Evolutionary conservation across 805 yeast species (phyloP), one percentile per base, ranked within the genome.

Genomic region (Lipomyces anomalus): DNA sequence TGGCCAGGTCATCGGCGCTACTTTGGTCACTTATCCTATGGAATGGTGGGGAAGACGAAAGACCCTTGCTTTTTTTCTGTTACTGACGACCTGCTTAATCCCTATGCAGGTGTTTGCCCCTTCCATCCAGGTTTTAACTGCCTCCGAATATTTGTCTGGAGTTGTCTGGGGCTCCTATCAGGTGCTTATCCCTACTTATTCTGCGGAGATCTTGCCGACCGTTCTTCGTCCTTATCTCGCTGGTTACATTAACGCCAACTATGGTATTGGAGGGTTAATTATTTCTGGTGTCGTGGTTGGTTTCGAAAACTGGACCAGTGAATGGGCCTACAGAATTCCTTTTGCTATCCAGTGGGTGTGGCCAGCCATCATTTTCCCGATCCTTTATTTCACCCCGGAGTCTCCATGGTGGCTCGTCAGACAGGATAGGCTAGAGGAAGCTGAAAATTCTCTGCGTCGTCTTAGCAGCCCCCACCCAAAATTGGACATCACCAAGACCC

Each of bases 291-390:
- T n/a, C n/a, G n/a, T n/a, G n/a, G n/a, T n/a, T n/a, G 75, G 67
- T 39, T 59, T 61, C 38, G 47, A 48, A 51, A 34, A 44, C 22
- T 50, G 55, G 44, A 42, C 49, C 1, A 57, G 64, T 28, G 56
- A 66, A 16, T 55, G 68, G 65, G 71, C 78, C 6, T 79, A 74
- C 60, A 66, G 69, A 45, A 65, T 75, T 34, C 82, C 83, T 6
- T 76, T 74, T 58, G 81, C 77, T 2, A 47, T 78, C 7, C 83
- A 78, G 62, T 78, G 82, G 82, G 60, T 68, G 5, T 78, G 80
- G 80, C 74, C 78, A 9, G 58, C 69, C 7, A 76, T 78, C 30
- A 57, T 78, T 22, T 55, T 69, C 23, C 58, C 73, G 3, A 51
- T 44, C 17, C 40, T 52, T n/a, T 53, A 51, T 16, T 74, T 78